Evolutionary conservation across 2,329 filamentous ascomycete species (phyloP).

Genomic region (Trichoderma citrinoviride): DNA sequence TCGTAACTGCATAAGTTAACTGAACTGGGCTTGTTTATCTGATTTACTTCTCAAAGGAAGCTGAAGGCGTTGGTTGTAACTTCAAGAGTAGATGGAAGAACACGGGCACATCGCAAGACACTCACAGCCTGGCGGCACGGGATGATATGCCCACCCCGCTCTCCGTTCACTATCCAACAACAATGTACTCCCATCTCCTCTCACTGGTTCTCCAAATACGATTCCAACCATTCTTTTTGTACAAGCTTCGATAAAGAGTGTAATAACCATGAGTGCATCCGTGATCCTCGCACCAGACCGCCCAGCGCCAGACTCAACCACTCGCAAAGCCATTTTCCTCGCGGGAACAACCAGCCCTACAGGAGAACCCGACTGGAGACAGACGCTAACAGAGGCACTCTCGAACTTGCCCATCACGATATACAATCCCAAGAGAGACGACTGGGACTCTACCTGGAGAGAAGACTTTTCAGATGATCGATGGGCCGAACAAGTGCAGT

Average conservation of each 20-base stretch:
- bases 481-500: conserved; percentile 55
- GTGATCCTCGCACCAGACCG: conserved; percentile 33
- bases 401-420: conserved; percentile 49
- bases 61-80: no score
- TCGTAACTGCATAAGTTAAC: no score
- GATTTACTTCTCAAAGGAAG: no score
- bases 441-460: conserved; percentile 55
- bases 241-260: no score
- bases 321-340: conserved; percentile 49
- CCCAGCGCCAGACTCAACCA: conserved; percentile 21
- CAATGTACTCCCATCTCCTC: neutral
- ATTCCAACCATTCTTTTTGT: no score
- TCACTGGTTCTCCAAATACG: no score
- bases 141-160: no score
- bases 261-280: neutral
- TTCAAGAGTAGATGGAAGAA: no score
- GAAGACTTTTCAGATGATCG: conserved; percentile 47
- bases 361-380: conserved; percentile 50
- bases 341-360: conserved; percentile 54
- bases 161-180: no score
- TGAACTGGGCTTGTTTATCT: no score
- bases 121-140: no score
- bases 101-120: no score
- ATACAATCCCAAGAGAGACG: conserved; percentile 53
- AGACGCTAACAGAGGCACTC: conserved; percentile 41